These are phyloP conservation scores for Nannizzia gypsea DNA, from an alignment of 2,329 filamentous ascomycete genomes.

Conservation along the genomic window DNA sequence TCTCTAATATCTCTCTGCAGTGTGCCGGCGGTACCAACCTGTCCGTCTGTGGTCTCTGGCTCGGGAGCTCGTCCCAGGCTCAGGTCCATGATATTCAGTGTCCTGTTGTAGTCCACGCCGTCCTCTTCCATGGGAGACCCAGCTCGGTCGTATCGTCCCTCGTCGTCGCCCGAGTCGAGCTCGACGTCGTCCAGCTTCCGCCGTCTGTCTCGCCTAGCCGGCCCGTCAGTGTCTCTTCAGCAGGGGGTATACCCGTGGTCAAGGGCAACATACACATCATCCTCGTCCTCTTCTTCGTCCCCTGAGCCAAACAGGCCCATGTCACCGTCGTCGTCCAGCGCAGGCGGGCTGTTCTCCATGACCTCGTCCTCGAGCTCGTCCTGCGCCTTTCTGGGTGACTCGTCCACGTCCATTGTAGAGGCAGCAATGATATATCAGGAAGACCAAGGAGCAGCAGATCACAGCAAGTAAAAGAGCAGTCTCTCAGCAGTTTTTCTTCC, in stretches of 20 bases:
- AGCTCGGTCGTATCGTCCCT: conserved; percentile 43
- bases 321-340: conserved; percentile 19
- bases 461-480: too few relatives aligned
- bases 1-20: not conserved
- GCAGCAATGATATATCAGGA: too few relatives aligned
- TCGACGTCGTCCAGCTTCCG: conserved; percentile 49
- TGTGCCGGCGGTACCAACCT: conserved; percentile 27
- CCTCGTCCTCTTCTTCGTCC: conserved; percentile 32
- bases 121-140: conserved; percentile 36
- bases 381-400: not conserved
- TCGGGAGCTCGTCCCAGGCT: conserved; percentile 46
- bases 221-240: conserved; percentile 2
- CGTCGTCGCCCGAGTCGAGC: conserved; percentile 53
- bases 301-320: conserved; percentile 39
- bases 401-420: not conserved
- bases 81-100: conserved; percentile 43
- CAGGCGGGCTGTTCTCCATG: conserved; percentile 16
- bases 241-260: too few relatives aligned
- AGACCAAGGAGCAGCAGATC: too few relatives aligned
- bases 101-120: conserved; percentile 33
- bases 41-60: conserved; percentile 38
- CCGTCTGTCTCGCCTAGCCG: conserved; percentile 20
- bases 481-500: too few relatives aligned
- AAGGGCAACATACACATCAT: conserved; percentile 24
- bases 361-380: not conserved